phyloP scores from a whole-genome alignment of 2,329 filamentous ascomycete species.

The Coniochaeta hoffmannii region DNA sequence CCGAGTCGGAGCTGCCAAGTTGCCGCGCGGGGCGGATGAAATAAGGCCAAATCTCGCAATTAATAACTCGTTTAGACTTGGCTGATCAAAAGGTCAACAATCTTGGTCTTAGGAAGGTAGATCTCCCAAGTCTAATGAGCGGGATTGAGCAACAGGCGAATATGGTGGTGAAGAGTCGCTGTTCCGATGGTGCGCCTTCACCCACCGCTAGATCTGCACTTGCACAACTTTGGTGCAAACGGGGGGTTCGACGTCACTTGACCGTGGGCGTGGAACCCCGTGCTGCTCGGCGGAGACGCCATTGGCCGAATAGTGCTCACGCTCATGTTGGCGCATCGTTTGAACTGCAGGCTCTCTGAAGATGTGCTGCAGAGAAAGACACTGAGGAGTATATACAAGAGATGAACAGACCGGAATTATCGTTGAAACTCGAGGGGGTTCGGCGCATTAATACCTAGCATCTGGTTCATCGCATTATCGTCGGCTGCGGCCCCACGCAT shows the following conservation, averaged over 20 bases:
- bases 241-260: background rate
- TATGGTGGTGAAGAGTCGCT: background rate
- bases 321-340: background rate
- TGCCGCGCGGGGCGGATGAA: too few relatives aligned
- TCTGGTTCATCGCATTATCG: background rate
- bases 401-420: background rate
- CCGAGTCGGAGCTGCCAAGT: conserved; percentile 1
- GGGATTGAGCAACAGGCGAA: background rate
- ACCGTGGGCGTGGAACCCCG: background rate
- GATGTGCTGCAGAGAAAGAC: background rate
- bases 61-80: too few relatives aligned
- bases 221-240: background rate
- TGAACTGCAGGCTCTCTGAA: background rate
- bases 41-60: background rate
- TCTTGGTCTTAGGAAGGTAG: background rate
- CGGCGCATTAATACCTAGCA: background rate
- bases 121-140: background rate
- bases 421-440: background rate
- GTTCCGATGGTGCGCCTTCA: background rate
- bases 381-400: too few relatives aligned
- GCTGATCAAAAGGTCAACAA: too few relatives aligned
- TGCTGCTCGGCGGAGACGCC: background rate
- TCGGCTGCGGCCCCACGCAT: background rate
- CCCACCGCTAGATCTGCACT: background rate
- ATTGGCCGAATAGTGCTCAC: background rate